A percentile compares a stretch with the other conserved stretches of the same genome.
Conservation (phyloP, 805 yeast genomes). For the Kazachstania martiniae region DNA sequence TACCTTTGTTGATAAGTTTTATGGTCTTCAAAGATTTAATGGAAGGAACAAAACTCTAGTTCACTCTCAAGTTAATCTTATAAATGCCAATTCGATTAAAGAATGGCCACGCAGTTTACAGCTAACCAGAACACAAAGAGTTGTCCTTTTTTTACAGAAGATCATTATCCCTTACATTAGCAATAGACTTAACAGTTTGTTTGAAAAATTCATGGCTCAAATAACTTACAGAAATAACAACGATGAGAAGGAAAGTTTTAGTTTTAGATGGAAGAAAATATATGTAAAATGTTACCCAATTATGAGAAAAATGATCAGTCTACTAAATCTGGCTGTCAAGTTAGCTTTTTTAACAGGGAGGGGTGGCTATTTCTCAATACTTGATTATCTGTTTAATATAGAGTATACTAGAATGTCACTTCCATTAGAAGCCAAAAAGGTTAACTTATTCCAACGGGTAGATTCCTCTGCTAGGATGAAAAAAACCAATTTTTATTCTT, state of each 20-base stretch:
- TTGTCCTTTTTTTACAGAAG: slow-evolving; percentile 44
- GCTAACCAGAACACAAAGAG: slow-evolving; percentile 42
- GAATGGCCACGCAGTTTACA: slow-evolving; percentile 27
- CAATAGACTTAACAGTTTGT: slow-evolving; percentile 34
- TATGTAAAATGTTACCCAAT: slow-evolving; percentile 54
- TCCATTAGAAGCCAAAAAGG: slow-evolving; percentile 9
- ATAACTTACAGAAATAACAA: slow-evolving; percentile 27
- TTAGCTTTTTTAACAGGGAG: slow-evolving; percentile 58
- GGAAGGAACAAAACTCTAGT: slow-evolving; percentile 13
- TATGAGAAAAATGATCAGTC: slow-evolving; percentile 35
- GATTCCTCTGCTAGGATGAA: too few species aligned
- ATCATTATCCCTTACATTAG: slow-evolving; percentile 58
- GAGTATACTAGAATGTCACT: slow-evolving; percentile 40
- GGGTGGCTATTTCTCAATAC: slow-evolving; percentile 49
- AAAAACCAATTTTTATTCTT: too few species aligned
- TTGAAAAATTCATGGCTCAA: slow-evolving; percentile 53
- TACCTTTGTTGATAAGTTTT: slow-evolving; percentile 83
- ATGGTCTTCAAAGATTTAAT: slow-evolving; percentile 63
- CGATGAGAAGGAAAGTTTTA: slow-evolving; percentile 15
- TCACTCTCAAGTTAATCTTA: slow-evolving; percentile 4
- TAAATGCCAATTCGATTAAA: slow-evolving; percentile 2
- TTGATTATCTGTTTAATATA: slow-evolving; percentile 51
- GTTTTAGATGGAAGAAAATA: too few species aligned
- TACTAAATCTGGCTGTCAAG: slow-evolving; percentile 45
- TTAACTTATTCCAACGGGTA: too few species aligned